Base-by-base conservation (phyloP, 192 early-diverging fungal genomes). In the Mortierella alpina region DNA sequence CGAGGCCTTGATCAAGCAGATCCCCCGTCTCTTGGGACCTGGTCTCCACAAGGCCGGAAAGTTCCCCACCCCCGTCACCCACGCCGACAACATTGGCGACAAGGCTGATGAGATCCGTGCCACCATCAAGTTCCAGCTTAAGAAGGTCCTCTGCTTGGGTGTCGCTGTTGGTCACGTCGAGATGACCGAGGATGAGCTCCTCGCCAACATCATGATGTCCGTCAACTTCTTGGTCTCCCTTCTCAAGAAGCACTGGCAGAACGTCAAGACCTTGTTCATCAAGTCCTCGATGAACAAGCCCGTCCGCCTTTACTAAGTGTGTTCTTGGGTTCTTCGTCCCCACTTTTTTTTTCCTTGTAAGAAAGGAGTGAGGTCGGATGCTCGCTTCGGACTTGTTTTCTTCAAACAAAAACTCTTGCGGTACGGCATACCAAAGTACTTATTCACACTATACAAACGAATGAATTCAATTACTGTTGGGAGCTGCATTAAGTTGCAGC, bases 211-310 rank as follows among this genome's bases (percentile, higher is more conserved):
- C 87, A 96, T 98, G 95, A 88, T 97, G 91, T 88, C 95, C 75
- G 90, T 98, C 88, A 98, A 98, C 94, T 98, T 98, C 90, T 88
- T 98, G 82, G 96, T 98, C 46, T 97, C 96, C 55, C 87, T 98
- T 69, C 88, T 98, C 75, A 98, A 98, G 95, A 98, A 97, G 92
- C 92, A 96, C 93, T 98, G 97, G 97, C 97, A 98, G 87, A 98
- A 98, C 93, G 93, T 98, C 87, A 95, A 93, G 90, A 96, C 96
- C 73, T 89, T 98, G 73, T 97, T 92, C 93, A 91, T 98, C 91
- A 98, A 97, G 94, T 93, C 91, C 76, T 93, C 93, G 79, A 98
- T 98, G 96, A 96, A 96, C 89, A 96, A 95, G 88, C 94, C 95
- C 70, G 83, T 92, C 78, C 95, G 93, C 76, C 87, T 96, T 66